Evolutionary conservation across 1,284 basidiomycete species (phyloP).

Genomic region (Puccinia brachypodii): DNA sequence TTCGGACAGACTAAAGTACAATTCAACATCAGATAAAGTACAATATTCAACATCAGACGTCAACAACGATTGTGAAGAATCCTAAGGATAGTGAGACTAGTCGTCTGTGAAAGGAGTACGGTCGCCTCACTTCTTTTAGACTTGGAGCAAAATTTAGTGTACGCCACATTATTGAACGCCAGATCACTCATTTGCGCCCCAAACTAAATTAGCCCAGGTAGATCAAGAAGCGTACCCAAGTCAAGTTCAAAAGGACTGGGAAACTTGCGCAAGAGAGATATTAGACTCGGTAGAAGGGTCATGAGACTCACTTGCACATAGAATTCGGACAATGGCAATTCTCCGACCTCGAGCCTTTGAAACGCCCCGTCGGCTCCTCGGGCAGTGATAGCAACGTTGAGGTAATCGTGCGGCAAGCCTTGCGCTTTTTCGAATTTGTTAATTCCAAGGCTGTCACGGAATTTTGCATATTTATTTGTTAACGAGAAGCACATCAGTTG

Average conservation of each 20-base stretch:
- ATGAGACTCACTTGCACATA: slow-evolving; percentile 53
- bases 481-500: background rate
- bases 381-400: slow-evolving; percentile 57
- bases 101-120: background rate
- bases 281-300: background rate
- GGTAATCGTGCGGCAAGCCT: slow-evolving; percentile 56
- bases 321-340: slow-evolving; percentile 56
- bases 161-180: slow-evolving; percentile 52
- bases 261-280: background rate
- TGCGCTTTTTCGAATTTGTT: slow-evolving; percentile 19
- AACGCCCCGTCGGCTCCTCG: slow-evolving; percentile 56
- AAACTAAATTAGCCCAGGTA: slow-evolving; percentile 44
- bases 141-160: slow-evolving; percentile 52
- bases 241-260: background rate
- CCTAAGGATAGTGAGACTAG: background rate
- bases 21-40: background rate
- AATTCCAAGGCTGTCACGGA: slow-evolving; percentile 26
- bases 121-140: slow-evolving; percentile 48
- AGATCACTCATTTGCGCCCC: slow-evolving; percentile 54
- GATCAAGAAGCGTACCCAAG: background rate
- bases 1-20: slow-evolving; percentile 5
- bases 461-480: background rate
- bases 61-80: background rate
- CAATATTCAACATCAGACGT: background rate
- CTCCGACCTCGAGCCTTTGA: slow-evolving; percentile 56